These are phyloP conservation scores for Saturnispora sekii DNA, from an alignment of 805 yeast species.

Conservation along the genomic window DNA sequence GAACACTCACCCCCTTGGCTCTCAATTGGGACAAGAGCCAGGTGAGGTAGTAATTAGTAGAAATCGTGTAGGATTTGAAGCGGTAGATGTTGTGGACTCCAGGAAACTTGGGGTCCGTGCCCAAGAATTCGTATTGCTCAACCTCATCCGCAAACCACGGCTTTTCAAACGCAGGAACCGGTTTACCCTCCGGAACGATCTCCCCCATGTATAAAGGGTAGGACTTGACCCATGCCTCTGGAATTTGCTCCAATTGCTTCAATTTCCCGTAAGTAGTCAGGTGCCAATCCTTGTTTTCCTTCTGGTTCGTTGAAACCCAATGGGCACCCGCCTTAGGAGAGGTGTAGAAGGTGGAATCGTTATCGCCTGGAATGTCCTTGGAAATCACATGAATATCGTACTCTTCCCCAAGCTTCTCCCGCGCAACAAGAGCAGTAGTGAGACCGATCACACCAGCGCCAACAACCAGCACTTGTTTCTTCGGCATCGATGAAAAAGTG, in stretches of 20 bases:
- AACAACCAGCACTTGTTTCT: constrained; percentile 11
- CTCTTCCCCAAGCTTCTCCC: constrained; percentile 19
- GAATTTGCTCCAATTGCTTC: constrained; percentile 27
- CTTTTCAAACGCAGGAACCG: constrained; percentile 9
- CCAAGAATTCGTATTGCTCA: constrained; percentile 28
- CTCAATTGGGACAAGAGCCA: constrained; percentile 39
- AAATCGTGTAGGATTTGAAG: constrained; percentile 46
- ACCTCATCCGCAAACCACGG: constrained; percentile 46
- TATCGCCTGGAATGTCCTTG: constrained; percentile 47
- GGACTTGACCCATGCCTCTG: constrained; percentile 27
- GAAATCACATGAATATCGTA: constrained; percentile 31
- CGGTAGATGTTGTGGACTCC: constrained; percentile 29
- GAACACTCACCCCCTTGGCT: constrained; percentile 36
- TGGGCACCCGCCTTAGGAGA: constrained; percentile 69
- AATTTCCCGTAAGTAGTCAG: constrained; percentile 28
- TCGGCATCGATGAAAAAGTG: background rate
- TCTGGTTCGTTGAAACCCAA: constrained; percentile 39
- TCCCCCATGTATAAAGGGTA: constrained; percentile 20
- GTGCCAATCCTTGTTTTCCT: constrained; percentile 28
- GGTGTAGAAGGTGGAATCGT: constrained; percentile 34
- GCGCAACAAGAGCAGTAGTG: constrained; percentile 36
- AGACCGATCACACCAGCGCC: constrained; percentile 37
- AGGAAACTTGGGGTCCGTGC: constrained; percentile 25
- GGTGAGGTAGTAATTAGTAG: constrained; percentile 47
- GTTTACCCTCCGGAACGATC: constrained; percentile 11